These are phyloP conservation scores for Pseudozyma sp. DNA, from an alignment of 1,284 basidiomycete genomes.

Conservation along the genomic window DNA sequence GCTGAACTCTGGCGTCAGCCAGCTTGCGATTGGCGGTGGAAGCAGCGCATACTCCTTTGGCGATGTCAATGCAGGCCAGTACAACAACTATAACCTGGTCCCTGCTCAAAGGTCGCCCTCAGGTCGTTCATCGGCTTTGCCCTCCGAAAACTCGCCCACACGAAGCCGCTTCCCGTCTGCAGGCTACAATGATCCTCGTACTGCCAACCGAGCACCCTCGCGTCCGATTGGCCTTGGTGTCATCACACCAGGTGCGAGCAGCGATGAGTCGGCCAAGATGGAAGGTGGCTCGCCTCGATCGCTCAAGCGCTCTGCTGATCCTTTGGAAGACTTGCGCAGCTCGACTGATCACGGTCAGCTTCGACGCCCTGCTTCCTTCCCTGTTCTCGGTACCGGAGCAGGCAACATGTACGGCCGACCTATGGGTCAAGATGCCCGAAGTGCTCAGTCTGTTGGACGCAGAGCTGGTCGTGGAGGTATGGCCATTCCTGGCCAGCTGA, in stretches of 20 bases:
- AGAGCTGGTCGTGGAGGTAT: conserved; percentile 36
- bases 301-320: conserved; percentile 50
- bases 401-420: conserved; percentile 35
- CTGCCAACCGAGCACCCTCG: conserved; percentile 24
- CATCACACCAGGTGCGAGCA: conserved; percentile 23
- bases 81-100: conserved; percentile 50
- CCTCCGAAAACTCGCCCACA: conserved; percentile 37
- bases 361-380: conserved; percentile 46
- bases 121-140: conserved; percentile 22
- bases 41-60: conserved; percentile 34
- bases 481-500: conserved; percentile 28
- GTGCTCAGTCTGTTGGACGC: conserved; percentile 31
- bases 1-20: conserved; percentile 39
- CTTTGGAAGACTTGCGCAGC: conserved; percentile 35
- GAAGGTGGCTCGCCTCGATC: conserved; percentile 41
- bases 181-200: conserved; percentile 38
- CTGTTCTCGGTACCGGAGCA: conserved; percentile 34
- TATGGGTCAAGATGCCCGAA: conserved; percentile 32
- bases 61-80: conserved; percentile 32
- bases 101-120: conserved; percentile 36
- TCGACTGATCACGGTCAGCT: conserved; percentile 39
- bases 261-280: conserved; percentile 31
- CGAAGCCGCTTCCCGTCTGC: conserved; percentile 43
- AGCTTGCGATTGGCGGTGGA: conserved; percentile 32
- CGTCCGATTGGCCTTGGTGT: conserved; percentile 43